phyloP scores from a whole-genome alignment of 306 rosid species.

The Quercus berberidifolia region DNA sequence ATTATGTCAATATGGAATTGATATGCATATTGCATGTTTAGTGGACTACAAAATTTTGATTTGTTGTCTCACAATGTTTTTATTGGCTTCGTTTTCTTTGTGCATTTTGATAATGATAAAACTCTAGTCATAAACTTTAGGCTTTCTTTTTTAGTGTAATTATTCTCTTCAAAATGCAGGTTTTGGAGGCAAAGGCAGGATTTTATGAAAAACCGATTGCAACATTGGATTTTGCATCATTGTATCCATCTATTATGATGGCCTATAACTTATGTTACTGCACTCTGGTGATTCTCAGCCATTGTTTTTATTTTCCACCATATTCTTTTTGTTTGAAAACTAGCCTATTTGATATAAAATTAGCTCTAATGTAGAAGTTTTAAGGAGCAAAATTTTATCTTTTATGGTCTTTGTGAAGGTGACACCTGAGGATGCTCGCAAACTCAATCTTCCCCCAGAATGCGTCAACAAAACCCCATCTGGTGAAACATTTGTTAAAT shows the following conservation, averaged over 20 bases:
- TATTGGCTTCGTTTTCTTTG: neutral
- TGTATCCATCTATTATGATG: conserved; percentile 99
- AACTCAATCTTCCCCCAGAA: conserved; percentile 81
- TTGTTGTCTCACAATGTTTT: neutral
- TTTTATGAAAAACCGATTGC: conserved; percentile 96
- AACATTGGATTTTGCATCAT: conserved; percentile 93
- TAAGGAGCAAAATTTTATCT: neutral
- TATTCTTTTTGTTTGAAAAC: neutral
- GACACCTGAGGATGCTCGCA: conserved; percentile 67
- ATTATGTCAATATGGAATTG: neutral
- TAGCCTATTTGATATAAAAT: conserved; percentile 2
- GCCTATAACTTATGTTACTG: conserved; percentile 98
- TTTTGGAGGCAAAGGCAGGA: conserved; percentile 91
- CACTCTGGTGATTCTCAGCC: conserved; percentile 67
- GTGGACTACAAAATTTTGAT: neutral
- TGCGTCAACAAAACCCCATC: conserved; percentile 85
- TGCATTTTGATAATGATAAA: neutral
- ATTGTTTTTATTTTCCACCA: conserved; percentile 14
- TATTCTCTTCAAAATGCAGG: conserved; percentile 44
- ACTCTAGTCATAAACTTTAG: neutral
- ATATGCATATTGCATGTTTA: neutral
- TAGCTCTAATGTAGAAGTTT: neutral
- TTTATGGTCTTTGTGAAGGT: conserved; percentile 51
- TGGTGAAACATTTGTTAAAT: conserved; percentile 87
- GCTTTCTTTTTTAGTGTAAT: neutral